Percentiles rank a stretch among this genome's conserved stretches.
phyloP scores from a whole-genome alignment of 805 yeast genomes.

The Metschnikowia baotianmanensis region DNA sequence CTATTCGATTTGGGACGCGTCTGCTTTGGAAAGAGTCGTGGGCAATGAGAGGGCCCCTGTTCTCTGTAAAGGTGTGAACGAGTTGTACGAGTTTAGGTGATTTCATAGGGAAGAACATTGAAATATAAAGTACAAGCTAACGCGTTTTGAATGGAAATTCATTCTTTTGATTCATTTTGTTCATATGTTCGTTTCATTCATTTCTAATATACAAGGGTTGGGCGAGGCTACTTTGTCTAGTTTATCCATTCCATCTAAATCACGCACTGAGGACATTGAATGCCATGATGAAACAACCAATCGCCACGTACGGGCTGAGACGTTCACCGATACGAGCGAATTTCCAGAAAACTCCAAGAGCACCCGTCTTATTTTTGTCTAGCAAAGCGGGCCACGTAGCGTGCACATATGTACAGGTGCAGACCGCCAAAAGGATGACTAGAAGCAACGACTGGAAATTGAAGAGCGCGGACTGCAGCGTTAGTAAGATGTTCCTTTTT shows the following conservation, averaged over 20 bases:
- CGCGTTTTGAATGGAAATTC: too few species aligned
- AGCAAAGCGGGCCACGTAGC: slow-evolving; percentile 81
- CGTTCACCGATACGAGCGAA: slow-evolving; percentile 94
- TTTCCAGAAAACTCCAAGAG: slow-evolving; percentile 89
- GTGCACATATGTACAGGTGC: slow-evolving; percentile 90
- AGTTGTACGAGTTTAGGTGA: slow-evolving; percentile 65
- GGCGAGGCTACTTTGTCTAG: neutral
- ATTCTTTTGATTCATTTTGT: too few species aligned
- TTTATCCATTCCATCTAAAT: neutral
- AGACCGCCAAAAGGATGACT: slow-evolving; percentile 81
- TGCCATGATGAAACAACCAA: slow-evolving; percentile 89
- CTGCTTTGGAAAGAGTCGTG: slow-evolving; percentile 77
- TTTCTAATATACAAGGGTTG: too few species aligned
- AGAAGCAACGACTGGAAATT: slow-evolving; percentile 87
- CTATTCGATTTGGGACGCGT: slow-evolving; percentile 77
- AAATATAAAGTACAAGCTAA: neutral
- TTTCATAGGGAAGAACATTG: neutral
- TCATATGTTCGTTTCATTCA: neutral
- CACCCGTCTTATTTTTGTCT: slow-evolving; percentile 70
- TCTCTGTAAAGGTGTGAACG: slow-evolving; percentile 67
- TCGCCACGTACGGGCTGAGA: slow-evolving; percentile 86
- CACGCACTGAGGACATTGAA: slow-evolving; percentile 48
- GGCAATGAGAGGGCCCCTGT: slow-evolving; percentile 72
- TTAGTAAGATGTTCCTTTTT: slow-evolving; percentile 3
- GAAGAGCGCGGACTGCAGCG: slow-evolving; percentile 77